Conservation (phyloP, 352 stramenopile species). For the Pythium sukuiense region DNA sequence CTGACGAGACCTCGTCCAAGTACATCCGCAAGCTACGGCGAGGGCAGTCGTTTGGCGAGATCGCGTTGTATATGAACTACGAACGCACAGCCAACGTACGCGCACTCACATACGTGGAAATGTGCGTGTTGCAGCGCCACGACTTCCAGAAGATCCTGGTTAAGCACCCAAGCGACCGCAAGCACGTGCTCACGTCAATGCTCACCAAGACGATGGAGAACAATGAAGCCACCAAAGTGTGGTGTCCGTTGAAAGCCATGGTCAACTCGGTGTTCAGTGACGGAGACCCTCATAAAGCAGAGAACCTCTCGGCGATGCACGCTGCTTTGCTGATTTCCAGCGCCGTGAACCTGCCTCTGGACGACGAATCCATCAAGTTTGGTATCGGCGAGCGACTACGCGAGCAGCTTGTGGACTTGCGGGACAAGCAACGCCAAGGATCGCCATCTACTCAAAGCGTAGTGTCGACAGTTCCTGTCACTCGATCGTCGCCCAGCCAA, state of each 20-base stretch:
- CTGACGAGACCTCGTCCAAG: neutral
- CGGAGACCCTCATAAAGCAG: neutral
- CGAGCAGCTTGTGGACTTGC: slow-evolving; percentile 23
- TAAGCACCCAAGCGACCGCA: slow-evolving; percentile 31
- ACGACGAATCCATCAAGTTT: slow-evolving; percentile 30
- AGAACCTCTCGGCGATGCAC: slow-evolving; percentile 17
- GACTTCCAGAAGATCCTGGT: slow-evolving; percentile 35
- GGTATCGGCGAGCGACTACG: slow-evolving; percentile 26
- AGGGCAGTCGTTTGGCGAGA: slow-evolving; percentile 43
- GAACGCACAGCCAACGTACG: slow-evolving; percentile 36
- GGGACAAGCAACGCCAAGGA: slow-evolving; percentile 10
- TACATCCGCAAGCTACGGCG: slow-evolving; percentile 12
- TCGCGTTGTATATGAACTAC: slow-evolving; percentile 48
- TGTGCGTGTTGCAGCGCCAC: slow-evolving; percentile 34
- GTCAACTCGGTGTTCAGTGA: slow-evolving; percentile 19
- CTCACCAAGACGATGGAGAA: slow-evolving; percentile 29
- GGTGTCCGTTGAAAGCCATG: slow-evolving; percentile 26
- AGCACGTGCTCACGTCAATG: slow-evolving; percentile 28
- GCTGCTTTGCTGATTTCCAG: slow-evolving; percentile 26
- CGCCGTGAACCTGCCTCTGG: slow-evolving; percentile 18
- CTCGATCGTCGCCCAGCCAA: neutral
- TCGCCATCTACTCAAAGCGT: neutral
- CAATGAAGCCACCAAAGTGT: slow-evolving; percentile 25
- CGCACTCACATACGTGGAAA: slow-evolving; percentile 37
- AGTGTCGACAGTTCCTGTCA: neutral